phyloP scores from a whole-genome alignment of 495 filamentous ascomycete species.

The Penicillium turbatum region DNA sequence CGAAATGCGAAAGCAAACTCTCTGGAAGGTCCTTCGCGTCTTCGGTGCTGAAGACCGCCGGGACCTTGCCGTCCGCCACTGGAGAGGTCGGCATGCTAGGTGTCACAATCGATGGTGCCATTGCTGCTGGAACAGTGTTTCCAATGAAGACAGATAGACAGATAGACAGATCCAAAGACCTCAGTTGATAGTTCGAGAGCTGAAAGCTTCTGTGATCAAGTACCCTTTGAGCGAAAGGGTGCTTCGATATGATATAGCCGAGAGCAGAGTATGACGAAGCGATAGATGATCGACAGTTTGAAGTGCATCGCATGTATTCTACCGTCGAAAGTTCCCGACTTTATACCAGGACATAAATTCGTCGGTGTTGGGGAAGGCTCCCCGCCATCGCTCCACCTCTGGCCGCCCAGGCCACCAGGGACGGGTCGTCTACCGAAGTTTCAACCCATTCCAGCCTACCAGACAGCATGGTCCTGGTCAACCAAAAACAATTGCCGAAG shows the following conservation, averaged over 20 bases:
- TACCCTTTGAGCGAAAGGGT: background rate
- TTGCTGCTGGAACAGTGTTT: background rate
- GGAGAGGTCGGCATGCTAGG: background rate
- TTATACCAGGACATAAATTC: background rate
- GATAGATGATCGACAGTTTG: background rate
- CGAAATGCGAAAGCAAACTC: background rate
- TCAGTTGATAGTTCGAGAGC: too few relatives aligned
- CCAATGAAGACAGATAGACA: too few relatives aligned
- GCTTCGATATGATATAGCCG: background rate
- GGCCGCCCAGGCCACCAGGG: background rate
- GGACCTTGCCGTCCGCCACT: background rate
- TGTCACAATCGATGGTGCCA: background rate
- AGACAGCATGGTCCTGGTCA: background rate
- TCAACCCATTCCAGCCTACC: background rate
- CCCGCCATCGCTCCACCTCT: background rate
- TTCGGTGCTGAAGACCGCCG: background rate
- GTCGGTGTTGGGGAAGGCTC: background rate
- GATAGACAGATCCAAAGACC: too few relatives aligned
- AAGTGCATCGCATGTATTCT: background rate
- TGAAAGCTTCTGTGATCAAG: background rate
- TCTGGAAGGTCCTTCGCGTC: background rate
- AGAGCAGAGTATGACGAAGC: background rate
- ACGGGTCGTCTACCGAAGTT: background rate
- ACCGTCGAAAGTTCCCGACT: background rate
- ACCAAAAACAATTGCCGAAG: background rate